Evolutionary conservation across 371 early-diverging fungal genomes (phyloP), one percentile per base, ranked within the genome.

Genomic region (Mucor indicus): DNA sequence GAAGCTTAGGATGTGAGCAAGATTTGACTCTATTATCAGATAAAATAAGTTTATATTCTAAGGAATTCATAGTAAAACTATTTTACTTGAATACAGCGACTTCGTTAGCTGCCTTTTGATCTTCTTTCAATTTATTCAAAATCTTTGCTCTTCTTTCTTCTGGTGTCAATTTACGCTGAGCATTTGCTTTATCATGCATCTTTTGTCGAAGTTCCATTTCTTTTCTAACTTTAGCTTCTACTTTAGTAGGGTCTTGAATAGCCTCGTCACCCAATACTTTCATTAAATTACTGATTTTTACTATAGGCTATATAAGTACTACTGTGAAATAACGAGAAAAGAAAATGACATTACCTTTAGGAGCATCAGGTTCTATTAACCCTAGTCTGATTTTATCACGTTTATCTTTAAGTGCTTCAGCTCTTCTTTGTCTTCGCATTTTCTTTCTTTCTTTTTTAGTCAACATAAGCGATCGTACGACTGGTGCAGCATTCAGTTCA

Each of bases 361-460:
- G 92, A 51, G 87, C 85, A 48, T 95, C 98, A 0, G 96, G 93
- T 25, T 95, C 93, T 38, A 96, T 54, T 22, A 98, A 69, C 0
- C 98, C 98, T 15, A 98, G 67, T 40, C 94, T 81, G 42, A 95
- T 89, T 63, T 95, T 95, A 39, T 96, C 97, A 44, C 87, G 95
- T 47, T 91, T 93, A 30, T 98, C 98, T 56, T 90, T 90, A 48
- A 88, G 89, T 29, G 79, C 69, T 48, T 96, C 97, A 32, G 77
- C 62, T 40, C 98, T 81, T 35, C 86, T 74, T 60, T 96, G 97
- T 38, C 98, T 80, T 39, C 98, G 76, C 44, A 96, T 64, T 71
- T 95, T 96, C 59, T 95, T 95, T 23, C 82, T 79, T 62, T 98
- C 98, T 54, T 90, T 92, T 43, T 86, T 90, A 8, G 97, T 96